These are phyloP conservation scores for Flaveria brownii DNA, from an alignment of 129 eudicot genomes.

Conservation along the genomic window DNA sequence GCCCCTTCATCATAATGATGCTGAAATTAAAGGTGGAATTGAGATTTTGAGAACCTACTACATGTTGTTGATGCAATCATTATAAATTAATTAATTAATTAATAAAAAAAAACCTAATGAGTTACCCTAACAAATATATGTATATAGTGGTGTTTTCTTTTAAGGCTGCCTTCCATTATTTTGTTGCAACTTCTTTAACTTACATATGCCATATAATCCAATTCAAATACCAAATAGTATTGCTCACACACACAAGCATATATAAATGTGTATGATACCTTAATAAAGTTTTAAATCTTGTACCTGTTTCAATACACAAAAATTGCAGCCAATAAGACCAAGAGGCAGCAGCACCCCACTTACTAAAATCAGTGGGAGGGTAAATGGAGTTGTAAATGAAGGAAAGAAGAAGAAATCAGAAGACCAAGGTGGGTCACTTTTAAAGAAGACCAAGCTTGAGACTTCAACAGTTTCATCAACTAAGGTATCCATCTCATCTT, in stretches of 20 bases:
- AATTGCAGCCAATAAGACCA: constrained; percentile 42
- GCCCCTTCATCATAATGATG: neutral
- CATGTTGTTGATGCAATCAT: neutral
- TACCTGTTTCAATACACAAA: neutral
- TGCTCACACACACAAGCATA: neutral
- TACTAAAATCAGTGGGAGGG: constrained; percentile 43
- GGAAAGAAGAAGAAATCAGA: constrained; percentile 56
- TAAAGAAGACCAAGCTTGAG: constrained; percentile 50
- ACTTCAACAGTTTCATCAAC: constrained; percentile 47
- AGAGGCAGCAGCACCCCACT: constrained; percentile 37
- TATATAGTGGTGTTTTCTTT: neutral
- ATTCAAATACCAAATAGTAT: neutral
- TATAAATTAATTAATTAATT: neutral
- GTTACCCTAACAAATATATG: neutral
- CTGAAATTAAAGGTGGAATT: neutral
- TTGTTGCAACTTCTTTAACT: neutral
- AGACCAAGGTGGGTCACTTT: constrained; percentile 42
- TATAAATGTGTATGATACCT: neutral
- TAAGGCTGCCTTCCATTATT: neutral
- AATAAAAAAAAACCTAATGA: neutral
- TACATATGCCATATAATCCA: constrained; percentile 2
- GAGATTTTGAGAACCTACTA: too few species aligned
- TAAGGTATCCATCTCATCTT: constrained; percentile 41
- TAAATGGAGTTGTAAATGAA: constrained; percentile 44
- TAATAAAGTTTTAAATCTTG: constrained; percentile 5